Base-by-base conservation (phyloP, 306 rosid genomes). In the Benincasa hispida region DNA sequence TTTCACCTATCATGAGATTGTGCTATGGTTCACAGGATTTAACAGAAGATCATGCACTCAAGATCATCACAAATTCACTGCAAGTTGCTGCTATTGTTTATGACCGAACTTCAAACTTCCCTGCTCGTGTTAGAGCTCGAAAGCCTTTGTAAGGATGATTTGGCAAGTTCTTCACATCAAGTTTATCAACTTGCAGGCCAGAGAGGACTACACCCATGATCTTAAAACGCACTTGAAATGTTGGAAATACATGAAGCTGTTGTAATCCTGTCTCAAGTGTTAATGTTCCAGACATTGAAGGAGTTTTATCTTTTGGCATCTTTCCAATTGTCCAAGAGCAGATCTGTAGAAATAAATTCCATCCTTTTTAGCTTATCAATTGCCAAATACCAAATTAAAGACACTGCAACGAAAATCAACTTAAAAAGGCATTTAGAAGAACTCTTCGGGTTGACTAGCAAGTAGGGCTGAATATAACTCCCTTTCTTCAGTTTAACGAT, bases 151-250 rank as follows among this genome's bases (percentile, higher is more conserved):
- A 89, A 22, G 89, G 87, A 37, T 87, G 88, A 79, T 80, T 83
- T 4, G 97, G 96, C 37, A 87, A 78, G 69, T 83, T 87, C 81
- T 84, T 87, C 72, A 91, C 78, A 80, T 94, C 97, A 51, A 94
- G 82, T 45, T 90, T 94, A 81, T 91, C 97, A 75, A 94, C 90
- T 81, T 90, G 88, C 76, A 94, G 75, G 81, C 97, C 96, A 30
- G 98, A 94, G 72, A 91, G 97, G 41, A 97, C 95, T 28, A 90
- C 84, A 15, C 96, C 94, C 97, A 89, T 88, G 32, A 94, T 89
- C 87, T 82, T 90, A 80, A 94, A 94, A 51, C 83, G 89, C 74
- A 86, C 97, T 81, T 84, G 87, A 85, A 94, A 86, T 70, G 94
- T 91, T 63, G 98, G 98, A 78, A 89, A 91, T 53, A 91, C 93